These are phyloP conservation scores for Beauveria scarabaeidicola DNA, from an alignment of 2,329 filamentous ascomycete genomes.

Conservation along the genomic window DNA sequence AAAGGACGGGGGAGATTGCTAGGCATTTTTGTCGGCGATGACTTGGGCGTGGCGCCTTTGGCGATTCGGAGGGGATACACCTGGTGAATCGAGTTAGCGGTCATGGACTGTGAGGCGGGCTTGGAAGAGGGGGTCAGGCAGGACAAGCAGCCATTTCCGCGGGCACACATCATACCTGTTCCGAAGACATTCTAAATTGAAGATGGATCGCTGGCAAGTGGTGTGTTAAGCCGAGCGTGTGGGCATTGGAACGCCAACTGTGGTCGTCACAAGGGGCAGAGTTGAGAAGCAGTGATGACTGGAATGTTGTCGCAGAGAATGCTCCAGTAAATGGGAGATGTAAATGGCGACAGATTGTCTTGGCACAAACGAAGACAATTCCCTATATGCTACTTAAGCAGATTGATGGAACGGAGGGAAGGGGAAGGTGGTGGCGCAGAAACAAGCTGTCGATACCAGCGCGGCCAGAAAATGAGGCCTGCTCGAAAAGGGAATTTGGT, in stretches of 20 bases:
- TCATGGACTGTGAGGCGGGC: neutral
- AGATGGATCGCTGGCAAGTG: slow-evolving; percentile 16
- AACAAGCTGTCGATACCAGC: neutral
- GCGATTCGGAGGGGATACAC: slow-evolving; percentile 73
- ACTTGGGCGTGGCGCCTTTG: slow-evolving; percentile 48
- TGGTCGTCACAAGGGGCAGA: neutral
- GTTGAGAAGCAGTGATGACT: slow-evolving; percentile 14
- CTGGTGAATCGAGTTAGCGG: slow-evolving; percentile 30
- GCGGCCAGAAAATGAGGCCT: slow-evolving; percentile 11
- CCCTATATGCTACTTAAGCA: neutral
- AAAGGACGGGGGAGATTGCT: slow-evolving; percentile 63
- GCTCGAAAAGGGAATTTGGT: neutral
- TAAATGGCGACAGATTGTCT: slow-evolving; percentile 3
- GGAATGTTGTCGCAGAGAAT: slow-evolving; percentile 24
- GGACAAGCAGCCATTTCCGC: neutral
- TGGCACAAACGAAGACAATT: neutral
- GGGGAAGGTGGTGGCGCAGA: neutral
- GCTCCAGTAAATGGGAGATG: neutral
- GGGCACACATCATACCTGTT: slow-evolving; percentile 26
- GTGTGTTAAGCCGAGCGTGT: slow-evolving; percentile 17
- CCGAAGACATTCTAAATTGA: slow-evolving; percentile 27
- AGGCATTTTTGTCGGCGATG: slow-evolving; percentile 56
- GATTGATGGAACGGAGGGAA: neutral
- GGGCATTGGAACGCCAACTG: slow-evolving; percentile 26
- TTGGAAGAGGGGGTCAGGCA: neutral